These are phyloP conservation scores for Cystobasidiaceae sp. DNA, from an alignment of 1,284 basidiomycete genomes.

Conservation along the genomic window DNA sequence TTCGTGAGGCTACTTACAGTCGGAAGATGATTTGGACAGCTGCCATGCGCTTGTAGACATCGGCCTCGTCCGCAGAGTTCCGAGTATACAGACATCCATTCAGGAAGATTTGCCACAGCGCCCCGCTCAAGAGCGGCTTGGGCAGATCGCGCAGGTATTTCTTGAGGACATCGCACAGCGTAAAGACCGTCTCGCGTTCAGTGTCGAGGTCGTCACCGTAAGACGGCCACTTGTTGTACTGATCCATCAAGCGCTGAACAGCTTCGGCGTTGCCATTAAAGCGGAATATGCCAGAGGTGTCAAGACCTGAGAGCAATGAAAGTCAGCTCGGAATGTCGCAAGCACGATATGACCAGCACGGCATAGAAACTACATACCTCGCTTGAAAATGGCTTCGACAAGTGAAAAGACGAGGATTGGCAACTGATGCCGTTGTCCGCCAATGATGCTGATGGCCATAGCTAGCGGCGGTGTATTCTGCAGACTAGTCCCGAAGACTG, in stretches of 20 bases:
- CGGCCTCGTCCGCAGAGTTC: slow-evolving; percentile 36
- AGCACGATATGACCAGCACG: neutral
- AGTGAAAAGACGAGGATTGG: slow-evolving; percentile 29
- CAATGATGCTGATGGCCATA: slow-evolving; percentile 22
- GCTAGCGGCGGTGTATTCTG: slow-evolving; percentile 18
- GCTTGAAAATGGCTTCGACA: slow-evolving; percentile 28
- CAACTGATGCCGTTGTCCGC: slow-evolving; percentile 27
- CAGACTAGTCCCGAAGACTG: slow-evolving; percentile 8
- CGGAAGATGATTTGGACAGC: slow-evolving; percentile 57
- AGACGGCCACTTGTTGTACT: slow-evolving; percentile 21
- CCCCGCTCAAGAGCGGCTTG: slow-evolving; percentile 44
- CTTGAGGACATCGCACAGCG: slow-evolving; percentile 45
- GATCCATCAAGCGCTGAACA: neutral
- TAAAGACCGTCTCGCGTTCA: slow-evolving; percentile 19
- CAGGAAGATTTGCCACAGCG: slow-evolving; percentile 44
- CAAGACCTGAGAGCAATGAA: slow-evolving; percentile 10
- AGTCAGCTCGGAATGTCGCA: neutral
- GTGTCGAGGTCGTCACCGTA: slow-evolving; percentile 25
- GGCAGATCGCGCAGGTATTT: slow-evolving; percentile 59
- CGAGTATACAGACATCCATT: slow-evolving; percentile 43
- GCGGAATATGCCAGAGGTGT: slow-evolving; percentile 26
- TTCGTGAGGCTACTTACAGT: slow-evolving; percentile 44
- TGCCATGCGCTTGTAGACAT: slow-evolving; percentile 32
- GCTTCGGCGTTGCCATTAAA: slow-evolving; percentile 20
- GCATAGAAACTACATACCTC: slow-evolving; percentile 7